Conservation (phyloP, 176 grass and related monocot genomes). For the Paspalum vaginatum region DNA sequence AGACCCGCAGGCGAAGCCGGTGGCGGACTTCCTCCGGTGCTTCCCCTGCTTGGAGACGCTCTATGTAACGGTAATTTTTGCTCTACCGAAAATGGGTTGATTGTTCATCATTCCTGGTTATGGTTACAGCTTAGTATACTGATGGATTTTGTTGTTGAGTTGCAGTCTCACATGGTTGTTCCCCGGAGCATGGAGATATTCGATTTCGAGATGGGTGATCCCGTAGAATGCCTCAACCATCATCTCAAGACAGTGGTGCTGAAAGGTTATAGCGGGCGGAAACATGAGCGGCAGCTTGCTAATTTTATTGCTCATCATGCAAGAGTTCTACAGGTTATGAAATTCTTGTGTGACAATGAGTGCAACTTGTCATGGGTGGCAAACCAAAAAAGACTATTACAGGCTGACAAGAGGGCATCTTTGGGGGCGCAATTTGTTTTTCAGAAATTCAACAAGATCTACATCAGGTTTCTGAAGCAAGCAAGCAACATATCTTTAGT, state of each 20-base stretch:
- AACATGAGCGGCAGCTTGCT: conserved; percentile 39
- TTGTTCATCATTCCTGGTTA: background rate
- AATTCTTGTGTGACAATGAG: conserved; percentile 39
- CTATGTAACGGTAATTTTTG: conserved; percentile 42
- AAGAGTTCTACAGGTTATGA: conserved; percentile 42
- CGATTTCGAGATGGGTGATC: background rate
- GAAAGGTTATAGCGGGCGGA: conserved; percentile 36
- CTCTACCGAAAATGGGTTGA: background rate
- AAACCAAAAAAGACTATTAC: conserved; percentile 19
- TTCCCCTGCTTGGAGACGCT: conserved; percentile 43
- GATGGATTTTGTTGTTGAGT: background rate
- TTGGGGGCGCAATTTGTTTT: conserved; percentile 40
- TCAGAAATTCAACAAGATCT: conserved; percentile 11
- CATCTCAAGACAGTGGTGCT: conserved; percentile 48
- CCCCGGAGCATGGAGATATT: conserved; percentile 2
- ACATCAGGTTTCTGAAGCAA: conserved; percentile 11
- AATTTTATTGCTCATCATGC: conserved; percentile 40
- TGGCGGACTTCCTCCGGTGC: conserved; percentile 37
- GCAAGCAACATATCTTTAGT: conserved; percentile 44
- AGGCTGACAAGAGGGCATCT: conserved; percentile 28
- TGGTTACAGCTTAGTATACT: background rate
- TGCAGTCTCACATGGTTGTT: conserved; percentile 42
- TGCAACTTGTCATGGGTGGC: conserved; percentile 29
- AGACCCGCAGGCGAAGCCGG: conserved; percentile 30
- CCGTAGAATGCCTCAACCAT: conserved; percentile 38